These are phyloP conservation scores for Bipolaris gigantea DNA, from an alignment of 2,329 filamentous ascomycete genomes.

Conservation along the genomic window DNA sequence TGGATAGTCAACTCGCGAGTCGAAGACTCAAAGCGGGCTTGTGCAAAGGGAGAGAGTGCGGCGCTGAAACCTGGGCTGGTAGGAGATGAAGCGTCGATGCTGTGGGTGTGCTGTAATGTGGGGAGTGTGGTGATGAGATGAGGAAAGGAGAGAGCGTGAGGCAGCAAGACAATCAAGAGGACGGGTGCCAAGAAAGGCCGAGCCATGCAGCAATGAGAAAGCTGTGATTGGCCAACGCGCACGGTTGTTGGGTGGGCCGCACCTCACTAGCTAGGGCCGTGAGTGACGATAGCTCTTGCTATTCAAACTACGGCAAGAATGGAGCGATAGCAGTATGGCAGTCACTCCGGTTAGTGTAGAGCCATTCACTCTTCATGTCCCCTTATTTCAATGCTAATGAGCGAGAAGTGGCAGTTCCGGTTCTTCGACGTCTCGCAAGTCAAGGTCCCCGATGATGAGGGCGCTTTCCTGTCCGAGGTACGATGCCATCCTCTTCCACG, in stretches of 20 bases:
- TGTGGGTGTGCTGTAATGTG: constrained; percentile 4
- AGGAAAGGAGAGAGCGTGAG: constrained; percentile 18
- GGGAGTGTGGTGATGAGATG: constrained; percentile 12
- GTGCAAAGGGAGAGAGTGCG: constrained; percentile 17
- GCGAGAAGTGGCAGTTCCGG: constrained; percentile 93
- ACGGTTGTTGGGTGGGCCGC: constrained; percentile 12
- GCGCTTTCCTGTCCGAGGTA: constrained; percentile 77
- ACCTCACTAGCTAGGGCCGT: constrained; percentile 19
- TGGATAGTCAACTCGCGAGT: constrained; percentile 15
- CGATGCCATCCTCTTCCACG: constrained; percentile 39
- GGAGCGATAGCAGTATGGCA: constrained; percentile 44
- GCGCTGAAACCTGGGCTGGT: constrained; percentile 13
- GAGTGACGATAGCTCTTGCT: constrained; percentile 30
- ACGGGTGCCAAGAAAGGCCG: constrained; percentile 9
- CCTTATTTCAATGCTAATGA: constrained; percentile 28
- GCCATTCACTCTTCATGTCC: background rate
- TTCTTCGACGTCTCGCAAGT: constrained; percentile 96
- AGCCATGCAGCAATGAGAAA: constrained; percentile 2
- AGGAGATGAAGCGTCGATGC: constrained; percentile 15
- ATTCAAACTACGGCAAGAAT: constrained; percentile 19
- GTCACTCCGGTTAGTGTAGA: constrained; percentile 44
- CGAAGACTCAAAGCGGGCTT: constrained; percentile 11
- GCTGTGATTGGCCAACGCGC: constrained; percentile 8
- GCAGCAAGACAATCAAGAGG: constrained; percentile 20
- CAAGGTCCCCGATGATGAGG: constrained; percentile 76